A percentile compares a stretch with the other conserved stretches of the same genome.
phyloP scores from a whole-genome alignment of 441 rosid species.

The Erodium moschatum region DNA sequence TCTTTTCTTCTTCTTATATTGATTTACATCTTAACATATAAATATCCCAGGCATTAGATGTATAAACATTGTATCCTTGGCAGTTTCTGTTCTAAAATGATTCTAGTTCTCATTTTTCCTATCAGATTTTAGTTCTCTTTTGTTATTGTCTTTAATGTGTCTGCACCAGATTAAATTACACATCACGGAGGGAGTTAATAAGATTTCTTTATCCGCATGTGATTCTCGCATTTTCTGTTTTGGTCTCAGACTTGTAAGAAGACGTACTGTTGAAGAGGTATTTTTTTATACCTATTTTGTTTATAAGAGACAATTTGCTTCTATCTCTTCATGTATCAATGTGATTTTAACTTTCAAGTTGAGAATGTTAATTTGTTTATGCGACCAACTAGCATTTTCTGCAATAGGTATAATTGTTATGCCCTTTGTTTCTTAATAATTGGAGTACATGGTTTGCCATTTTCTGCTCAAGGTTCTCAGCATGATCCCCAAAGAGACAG shows the following conservation, averaged over 20 bases:
- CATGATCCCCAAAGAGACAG: slow-evolving; percentile 26
- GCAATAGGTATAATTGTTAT: not conserved
- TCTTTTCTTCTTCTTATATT: not conserved
- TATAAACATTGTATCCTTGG: slow-evolving; percentile 6
- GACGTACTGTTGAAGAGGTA: slow-evolving; percentile 19
- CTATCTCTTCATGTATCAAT: not conserved
- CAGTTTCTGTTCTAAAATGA: no score
- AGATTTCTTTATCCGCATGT: slow-evolving; percentile 17
- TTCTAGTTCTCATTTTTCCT: no score
- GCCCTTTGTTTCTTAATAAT: not conserved
- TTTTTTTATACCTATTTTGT: not conserved
- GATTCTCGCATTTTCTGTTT: slow-evolving; percentile 21
- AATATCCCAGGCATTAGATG: not conserved
- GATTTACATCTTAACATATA: slow-evolving; percentile 10
- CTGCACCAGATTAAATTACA: slow-evolving; percentile 13
- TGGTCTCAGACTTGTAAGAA: slow-evolving; percentile 21
- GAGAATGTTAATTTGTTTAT: not conserved
- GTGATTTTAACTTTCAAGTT: not conserved
- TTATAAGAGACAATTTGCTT: not conserved
- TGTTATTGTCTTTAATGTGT: not conserved
- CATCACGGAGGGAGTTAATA: slow-evolving; percentile 17
- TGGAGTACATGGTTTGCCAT: slow-evolving; percentile 4
- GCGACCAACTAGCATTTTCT: not conserved
- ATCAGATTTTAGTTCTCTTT: not conserved
- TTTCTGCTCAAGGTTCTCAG: slow-evolving; percentile 19